These are phyloP conservation scores for Penicillium tannophilum DNA, from an alignment of 495 filamentous ascomycete species.

Conservation along the genomic window DNA sequence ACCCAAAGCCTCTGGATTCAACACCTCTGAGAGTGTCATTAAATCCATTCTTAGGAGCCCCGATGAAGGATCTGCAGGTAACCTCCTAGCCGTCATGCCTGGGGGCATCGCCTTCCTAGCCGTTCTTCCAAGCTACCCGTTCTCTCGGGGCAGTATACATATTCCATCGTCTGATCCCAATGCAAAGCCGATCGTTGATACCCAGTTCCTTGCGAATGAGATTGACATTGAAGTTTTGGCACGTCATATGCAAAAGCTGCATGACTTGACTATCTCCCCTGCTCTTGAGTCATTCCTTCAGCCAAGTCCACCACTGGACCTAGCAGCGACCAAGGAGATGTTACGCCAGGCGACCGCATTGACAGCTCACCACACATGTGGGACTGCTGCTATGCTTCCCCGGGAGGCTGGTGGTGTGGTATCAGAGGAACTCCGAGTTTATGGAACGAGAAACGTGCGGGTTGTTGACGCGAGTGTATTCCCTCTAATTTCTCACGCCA, in stretches of 20 bases:
- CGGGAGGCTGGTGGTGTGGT: slow-evolving; percentile 57
- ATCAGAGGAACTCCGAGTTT: slow-evolving; percentile 46
- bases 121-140: slow-evolving; percentile 27
- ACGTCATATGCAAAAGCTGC: slow-evolving; percentile 17
- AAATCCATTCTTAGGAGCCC: slow-evolving; percentile 18
- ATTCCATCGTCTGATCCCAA: slow-evolving; percentile 33
- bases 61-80: slow-evolving; percentile 13
- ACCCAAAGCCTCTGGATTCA: not conserved
- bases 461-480: slow-evolving; percentile 58
- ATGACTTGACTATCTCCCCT: slow-evolving; percentile 1
- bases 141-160: slow-evolving; percentile 40
- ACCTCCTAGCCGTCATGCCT: slow-evolving; percentile 9
- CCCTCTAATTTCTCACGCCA: slow-evolving; percentile 50
- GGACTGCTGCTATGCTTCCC: slow-evolving; percentile 31
- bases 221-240: slow-evolving; percentile 39
- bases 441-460: slow-evolving; percentile 49
- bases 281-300: slow-evolving; percentile 13
- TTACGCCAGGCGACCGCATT: slow-evolving; percentile 6
- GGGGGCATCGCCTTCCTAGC: slow-evolving; percentile 17
- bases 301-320: not conserved
- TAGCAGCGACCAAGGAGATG: slow-evolving; percentile 12
- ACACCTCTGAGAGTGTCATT: not conserved
- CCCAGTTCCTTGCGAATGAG: slow-evolving; percentile 29
- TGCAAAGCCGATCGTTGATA: slow-evolving; percentile 33
- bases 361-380: slow-evolving; percentile 20